Percentiles rank a stretch among this genome's conserved stretches.
Conservation (phyloP, 2,329 filamentous ascomycete genomes). For the Nannizziopsis barbatae region DNA sequence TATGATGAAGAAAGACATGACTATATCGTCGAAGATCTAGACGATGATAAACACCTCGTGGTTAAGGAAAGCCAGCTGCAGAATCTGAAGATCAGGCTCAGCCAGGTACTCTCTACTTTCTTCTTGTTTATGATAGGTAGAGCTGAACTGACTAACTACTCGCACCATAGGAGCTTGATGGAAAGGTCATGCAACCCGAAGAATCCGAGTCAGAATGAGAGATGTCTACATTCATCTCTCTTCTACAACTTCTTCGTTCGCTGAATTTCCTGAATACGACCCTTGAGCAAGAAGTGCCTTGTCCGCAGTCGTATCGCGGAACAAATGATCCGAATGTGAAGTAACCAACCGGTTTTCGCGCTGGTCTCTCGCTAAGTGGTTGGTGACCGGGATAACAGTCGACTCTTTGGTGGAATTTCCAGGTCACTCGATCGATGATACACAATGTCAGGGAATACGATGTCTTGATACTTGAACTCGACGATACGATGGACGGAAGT, state of each 20-base stretch:
- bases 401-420: no score
- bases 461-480: no score
- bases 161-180: constrained; percentile 33
- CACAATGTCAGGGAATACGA: no score
- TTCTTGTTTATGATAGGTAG: not conserved
- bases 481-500: no score
- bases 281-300: not conserved
- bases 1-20: constrained; percentile 39
- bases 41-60: constrained; percentile 36
- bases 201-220: constrained; percentile 34
- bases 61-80: constrained; percentile 38
- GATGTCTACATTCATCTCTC: not conserved
- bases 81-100: constrained; percentile 33
- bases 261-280: not conserved
- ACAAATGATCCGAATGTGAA: no score
- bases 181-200: constrained; percentile 38
- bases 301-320: no score
- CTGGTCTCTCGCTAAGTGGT: no score
- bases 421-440: no score
- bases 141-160: not conserved
- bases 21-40: constrained; percentile 39
- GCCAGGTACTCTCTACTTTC: constrained; percentile 25
- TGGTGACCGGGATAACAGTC: no score
- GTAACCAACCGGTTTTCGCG: no score
- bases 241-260: not conserved